Conservation (phyloP, 192 early-diverging fungal species). For the Coemansia biformis region DNA sequence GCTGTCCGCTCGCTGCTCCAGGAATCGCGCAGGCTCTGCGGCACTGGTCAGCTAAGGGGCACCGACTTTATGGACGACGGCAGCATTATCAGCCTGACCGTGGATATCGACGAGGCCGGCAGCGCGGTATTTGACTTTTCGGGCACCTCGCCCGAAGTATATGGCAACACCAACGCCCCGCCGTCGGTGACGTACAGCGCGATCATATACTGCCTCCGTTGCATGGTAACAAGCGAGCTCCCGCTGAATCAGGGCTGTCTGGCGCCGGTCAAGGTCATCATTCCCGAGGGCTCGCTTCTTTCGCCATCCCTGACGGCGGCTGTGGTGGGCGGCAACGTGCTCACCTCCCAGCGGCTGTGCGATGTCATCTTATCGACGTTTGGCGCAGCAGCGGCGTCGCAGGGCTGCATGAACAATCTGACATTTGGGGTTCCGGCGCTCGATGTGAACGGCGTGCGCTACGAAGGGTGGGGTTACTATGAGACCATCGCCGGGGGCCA, state of each 20-base stretch:
- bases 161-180: slow-evolving; percentile 83
- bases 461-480: slow-evolving; percentile 90
- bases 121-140: slow-evolving; percentile 88
- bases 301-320: slow-evolving; percentile 76
- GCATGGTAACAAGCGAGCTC: slow-evolving; percentile 83
- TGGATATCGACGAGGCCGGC: slow-evolving; percentile 74
- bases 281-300: slow-evolving; percentile 76
- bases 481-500: slow-evolving; percentile 87
- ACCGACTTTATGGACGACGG: slow-evolving; percentile 93
- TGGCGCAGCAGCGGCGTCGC: slow-evolving; percentile 81
- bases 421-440: slow-evolving; percentile 74
- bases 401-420: slow-evolving; percentile 94
- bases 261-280: slow-evolving; percentile 71
- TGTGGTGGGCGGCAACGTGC: slow-evolving; percentile 96
- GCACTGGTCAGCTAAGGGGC: slow-evolving; percentile 44
- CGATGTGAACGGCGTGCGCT: slow-evolving; percentile 20
- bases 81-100: slow-evolving; percentile 63
- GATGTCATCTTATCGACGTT: slow-evolving; percentile 92
- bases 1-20: slow-evolving; percentile 78
- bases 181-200: slow-evolving; percentile 77
- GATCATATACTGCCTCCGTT: slow-evolving; percentile 93
- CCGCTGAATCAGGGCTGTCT: slow-evolving; percentile 95
- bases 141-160: slow-evolving; percentile 83
- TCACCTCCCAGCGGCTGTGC: slow-evolving; percentile 87
- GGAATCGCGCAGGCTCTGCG: slow-evolving; percentile 45